A percentile compares a stretch with the other conserved stretches of the same genome.
Evolutionary conservation across 2,329 filamentous ascomycete species (phyloP).

Genomic region (Juglanconis sp.): DNA sequence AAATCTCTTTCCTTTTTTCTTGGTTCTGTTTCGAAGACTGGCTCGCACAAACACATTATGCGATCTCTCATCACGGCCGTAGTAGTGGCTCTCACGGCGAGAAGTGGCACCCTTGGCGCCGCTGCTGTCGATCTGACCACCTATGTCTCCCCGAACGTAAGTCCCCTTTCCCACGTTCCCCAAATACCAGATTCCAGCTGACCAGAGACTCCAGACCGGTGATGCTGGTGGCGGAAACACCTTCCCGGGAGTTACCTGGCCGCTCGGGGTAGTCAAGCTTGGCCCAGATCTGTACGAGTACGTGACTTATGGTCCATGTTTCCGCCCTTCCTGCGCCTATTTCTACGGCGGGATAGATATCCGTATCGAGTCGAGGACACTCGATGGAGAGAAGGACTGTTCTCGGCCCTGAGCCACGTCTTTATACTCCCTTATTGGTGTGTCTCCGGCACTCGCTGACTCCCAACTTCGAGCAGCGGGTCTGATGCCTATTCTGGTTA

Average conservation of each 20-base stretch:
- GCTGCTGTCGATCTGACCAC: conserved; percentile 25
- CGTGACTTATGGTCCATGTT: background rate
- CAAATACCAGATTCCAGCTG: background rate
- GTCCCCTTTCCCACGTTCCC: background rate
- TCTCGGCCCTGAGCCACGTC: too few species aligned
- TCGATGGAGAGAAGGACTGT: too few species aligned
- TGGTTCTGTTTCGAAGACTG: background rate
- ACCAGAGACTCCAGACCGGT: conserved; percentile 37
- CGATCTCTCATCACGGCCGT: background rate
- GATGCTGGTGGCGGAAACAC: conserved; percentile 45
- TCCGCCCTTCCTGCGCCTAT: too few species aligned
- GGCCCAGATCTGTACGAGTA: conserved; percentile 45
- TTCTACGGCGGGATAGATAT: too few species aligned
- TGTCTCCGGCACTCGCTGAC: too few species aligned
- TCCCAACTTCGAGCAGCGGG: conserved; percentile 23
- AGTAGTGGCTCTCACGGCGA: background rate
- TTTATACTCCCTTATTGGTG: too few species aligned
- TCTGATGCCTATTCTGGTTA: conserved; percentile 54
- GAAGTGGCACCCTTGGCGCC: background rate
- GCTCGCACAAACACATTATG: background rate
- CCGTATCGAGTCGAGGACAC: too few species aligned
- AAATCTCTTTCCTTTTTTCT: background rate
- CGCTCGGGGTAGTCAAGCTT: conserved; percentile 47
- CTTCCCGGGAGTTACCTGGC: conserved; percentile 47
- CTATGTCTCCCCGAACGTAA: conserved; percentile 32